Evolutionary conservation across 2,329 filamentous ascomycete genomes (phyloP).

Genomic region (Xylaria arbuscula): DNA sequence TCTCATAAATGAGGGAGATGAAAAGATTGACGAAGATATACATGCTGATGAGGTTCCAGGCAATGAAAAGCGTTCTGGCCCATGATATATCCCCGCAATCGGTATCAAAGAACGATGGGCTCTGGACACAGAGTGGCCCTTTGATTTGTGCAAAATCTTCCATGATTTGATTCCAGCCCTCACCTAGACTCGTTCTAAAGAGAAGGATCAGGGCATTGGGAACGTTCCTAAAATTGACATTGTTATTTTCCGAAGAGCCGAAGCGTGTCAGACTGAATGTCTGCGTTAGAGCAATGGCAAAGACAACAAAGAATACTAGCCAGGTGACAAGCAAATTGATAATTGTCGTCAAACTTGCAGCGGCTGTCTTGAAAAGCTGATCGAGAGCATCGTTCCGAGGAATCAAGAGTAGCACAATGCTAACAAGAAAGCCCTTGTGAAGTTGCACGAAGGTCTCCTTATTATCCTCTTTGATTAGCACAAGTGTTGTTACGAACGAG

Average conservation of each 20-base stretch:
- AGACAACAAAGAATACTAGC: conserved; percentile 96
- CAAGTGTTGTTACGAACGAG: conserved; percentile 82
- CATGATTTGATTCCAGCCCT: conserved; percentile 98
- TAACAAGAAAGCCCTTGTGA: conserved; percentile 94
- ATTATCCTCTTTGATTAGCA: conserved; percentile 72
- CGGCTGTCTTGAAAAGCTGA: conserved; percentile 98
- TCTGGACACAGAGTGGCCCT: conserved; percentile 82
- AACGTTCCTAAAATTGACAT: conserved; percentile 92
- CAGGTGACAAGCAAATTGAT: conserved; percentile 93
- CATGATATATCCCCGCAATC: conserved; percentile 93
- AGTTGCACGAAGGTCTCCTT: conserved; percentile 77
- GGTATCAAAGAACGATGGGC: conserved; percentile 79
- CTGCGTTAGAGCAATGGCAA: conserved; percentile 95
- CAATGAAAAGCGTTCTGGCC: conserved; percentile 89
- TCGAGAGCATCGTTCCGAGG: conserved; percentile 97
- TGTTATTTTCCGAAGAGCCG: conserved; percentile 74
- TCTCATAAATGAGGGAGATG: conserved; percentile 98
- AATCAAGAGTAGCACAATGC: conserved; percentile 88
- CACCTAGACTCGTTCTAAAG: conserved; percentile 91
- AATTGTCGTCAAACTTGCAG: conserved; percentile 90
- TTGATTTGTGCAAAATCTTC: conserved; percentile 88
- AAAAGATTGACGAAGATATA: conserved; percentile 99
- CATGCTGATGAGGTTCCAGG: conserved; percentile 99
- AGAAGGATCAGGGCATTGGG: conserved; percentile 93
- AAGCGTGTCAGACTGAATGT: conserved; percentile 96